Conservation (phyloP, 2,329 filamentous ascomycete genomes). For the Scytalidium lignicola region DNA sequence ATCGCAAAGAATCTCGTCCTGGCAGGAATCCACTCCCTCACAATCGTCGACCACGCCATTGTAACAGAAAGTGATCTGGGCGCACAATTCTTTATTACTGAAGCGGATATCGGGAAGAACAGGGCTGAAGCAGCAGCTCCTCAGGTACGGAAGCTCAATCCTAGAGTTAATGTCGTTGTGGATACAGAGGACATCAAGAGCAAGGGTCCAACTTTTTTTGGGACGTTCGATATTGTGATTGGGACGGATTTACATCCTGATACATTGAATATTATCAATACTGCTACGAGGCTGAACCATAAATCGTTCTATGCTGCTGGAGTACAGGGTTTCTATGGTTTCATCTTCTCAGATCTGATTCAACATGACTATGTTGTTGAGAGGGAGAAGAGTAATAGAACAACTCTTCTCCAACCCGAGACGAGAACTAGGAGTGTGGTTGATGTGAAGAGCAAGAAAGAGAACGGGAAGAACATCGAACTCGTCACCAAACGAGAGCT, state of each 20-base stretch:
- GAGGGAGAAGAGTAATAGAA: slow-evolving; percentile 72
- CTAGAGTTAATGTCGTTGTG: slow-evolving; percentile 71
- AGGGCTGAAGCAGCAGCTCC: slow-evolving; percentile 74
- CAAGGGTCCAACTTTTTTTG: slow-evolving; percentile 71
- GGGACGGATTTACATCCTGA: slow-evolving; percentile 80
- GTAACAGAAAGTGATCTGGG: slow-evolving; percentile 78
- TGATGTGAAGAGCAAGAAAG: slow-evolving; percentile 63
- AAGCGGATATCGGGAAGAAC: slow-evolving; percentile 70
- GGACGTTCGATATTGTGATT: slow-evolving; percentile 77
- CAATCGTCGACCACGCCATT: slow-evolving; percentile 72
- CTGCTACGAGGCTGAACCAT: slow-evolving; percentile 71
- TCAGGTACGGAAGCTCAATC: slow-evolving; percentile 83
- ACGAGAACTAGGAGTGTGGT: slow-evolving; percentile 73
- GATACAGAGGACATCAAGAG: slow-evolving; percentile 62
- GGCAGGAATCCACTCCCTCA: slow-evolving; percentile 85
- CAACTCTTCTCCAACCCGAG: slow-evolving; percentile 58
- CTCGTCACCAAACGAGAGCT: slow-evolving; percentile 86
- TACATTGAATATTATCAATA: slow-evolving; percentile 75
- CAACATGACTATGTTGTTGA: slow-evolving; percentile 86
- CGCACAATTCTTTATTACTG: slow-evolving; percentile 73
- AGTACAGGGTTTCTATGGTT: slow-evolving; percentile 87
- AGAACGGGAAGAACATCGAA: slow-evolving; percentile 69
- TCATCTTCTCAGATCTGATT: slow-evolving; percentile 89
- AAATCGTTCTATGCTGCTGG: slow-evolving; percentile 85
- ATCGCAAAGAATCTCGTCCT: slow-evolving; percentile 96